These are phyloP conservation scores for Zygosaccharomyces bailii DNA, from an alignment of 805 yeast species.

Conservation along the genomic window DNA sequence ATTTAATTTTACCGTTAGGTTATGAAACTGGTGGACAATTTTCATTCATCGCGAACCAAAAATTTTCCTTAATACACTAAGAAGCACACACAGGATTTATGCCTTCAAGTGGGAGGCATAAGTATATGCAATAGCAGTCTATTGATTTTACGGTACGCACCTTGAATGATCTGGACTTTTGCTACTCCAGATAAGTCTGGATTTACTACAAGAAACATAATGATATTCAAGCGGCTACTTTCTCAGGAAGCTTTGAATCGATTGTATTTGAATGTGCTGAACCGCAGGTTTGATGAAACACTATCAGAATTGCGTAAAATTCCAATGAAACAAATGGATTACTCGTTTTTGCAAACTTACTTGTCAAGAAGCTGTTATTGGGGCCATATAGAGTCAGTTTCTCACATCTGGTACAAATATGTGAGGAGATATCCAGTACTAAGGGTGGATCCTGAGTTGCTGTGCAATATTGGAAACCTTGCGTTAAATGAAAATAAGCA, in stretches of 20 bases:
- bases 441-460: conserved; percentile 21
- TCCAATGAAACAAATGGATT: conserved; percentile 25
- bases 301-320: conserved; percentile 14
- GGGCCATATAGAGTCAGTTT: conserved; percentile 29
- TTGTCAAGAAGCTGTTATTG: conserved; percentile 26
- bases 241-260: conserved; percentile 15
- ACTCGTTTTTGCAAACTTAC: conserved; percentile 23
- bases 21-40: no score
- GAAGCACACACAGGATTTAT: not conserved
- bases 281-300: conserved; percentile 25
- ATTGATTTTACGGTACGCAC: no score
- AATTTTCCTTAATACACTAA: conserved; percentile 1
- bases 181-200: not conserved
- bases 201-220: conserved; percentile 4
- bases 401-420: conserved; percentile 31
- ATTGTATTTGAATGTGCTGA: conserved; percentile 26
- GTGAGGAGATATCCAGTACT: conserved; percentile 22
- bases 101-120: no score
- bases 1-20: not conserved
- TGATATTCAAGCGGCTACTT: conserved; percentile 12
- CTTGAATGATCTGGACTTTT: no score
- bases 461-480: conserved; percentile 29
- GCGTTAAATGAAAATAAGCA: conserved; percentile 25
- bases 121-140: no score
- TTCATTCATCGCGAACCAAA: conserved; percentile 6